Evolutionary conservation across 768 basidiomycete genomes (phyloP).

Genomic region (Glaciozyma martinii): DNA sequence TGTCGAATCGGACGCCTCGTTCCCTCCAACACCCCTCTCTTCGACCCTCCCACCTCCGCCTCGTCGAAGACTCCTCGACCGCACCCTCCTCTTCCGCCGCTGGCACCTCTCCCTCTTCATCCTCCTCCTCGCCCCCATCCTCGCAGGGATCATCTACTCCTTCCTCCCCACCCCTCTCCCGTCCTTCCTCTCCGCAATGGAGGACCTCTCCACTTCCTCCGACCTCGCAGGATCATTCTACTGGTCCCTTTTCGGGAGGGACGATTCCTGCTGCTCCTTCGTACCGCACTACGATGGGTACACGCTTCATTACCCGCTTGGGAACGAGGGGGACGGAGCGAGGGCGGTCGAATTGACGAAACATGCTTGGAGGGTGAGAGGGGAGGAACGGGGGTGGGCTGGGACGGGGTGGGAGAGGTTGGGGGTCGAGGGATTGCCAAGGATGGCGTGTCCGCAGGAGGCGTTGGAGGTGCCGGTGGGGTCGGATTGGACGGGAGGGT

Average conservation of each 20-base stretch:
- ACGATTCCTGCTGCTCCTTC: constrained; percentile 30
- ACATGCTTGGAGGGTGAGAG: constrained; percentile 23
- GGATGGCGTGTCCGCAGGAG: constrained; percentile 20
- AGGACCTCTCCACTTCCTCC: constrained; percentile 2
- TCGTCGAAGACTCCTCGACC: neutral
- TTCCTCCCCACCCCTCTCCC: constrained; percentile 22
- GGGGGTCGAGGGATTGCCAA: constrained; percentile 11
- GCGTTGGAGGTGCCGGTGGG: constrained; percentile 10
- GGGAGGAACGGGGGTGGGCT: constrained; percentile 14
- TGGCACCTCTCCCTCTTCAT: constrained; percentile 21
- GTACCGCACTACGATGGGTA: constrained; percentile 37
- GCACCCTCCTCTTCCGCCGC: constrained; percentile 8
- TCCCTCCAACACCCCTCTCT: neutral
- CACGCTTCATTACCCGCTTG: constrained; percentile 31
- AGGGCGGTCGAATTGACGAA: constrained; percentile 4
- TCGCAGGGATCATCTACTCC: constrained; percentile 16
- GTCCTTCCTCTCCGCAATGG: constrained; percentile 11
- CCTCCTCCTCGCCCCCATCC: constrained; percentile 20
- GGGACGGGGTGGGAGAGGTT: neutral
- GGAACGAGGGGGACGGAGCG: neutral
- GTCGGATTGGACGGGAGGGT: neutral
- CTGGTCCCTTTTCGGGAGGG: constrained; percentile 33
- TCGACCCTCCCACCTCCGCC: neutral
- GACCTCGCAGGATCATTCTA: constrained; percentile 24
- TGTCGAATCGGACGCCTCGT: neutral